Evolutionary conservation across 306 rosid genomes (phyloP), one percentile per base, ranked within the genome.

Genomic region (Bauhinia variegata): DNA sequence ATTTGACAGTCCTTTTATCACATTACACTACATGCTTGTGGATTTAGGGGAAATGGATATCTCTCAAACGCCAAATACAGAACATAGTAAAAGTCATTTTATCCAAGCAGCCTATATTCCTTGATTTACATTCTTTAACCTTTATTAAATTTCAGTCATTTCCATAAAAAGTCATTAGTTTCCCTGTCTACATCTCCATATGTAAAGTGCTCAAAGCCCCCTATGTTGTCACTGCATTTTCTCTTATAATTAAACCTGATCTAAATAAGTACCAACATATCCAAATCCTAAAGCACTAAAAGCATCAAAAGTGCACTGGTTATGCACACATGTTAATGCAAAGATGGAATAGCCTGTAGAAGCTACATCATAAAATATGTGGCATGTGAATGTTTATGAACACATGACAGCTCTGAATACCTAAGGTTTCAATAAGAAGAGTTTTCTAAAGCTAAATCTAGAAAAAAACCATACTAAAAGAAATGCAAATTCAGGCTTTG

Each of bases 101-200:
- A 41, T 70, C 63, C 32, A 70, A 34, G 46, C 32, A 56, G 33
- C 44, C 62, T 56, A 70, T n/a, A 47, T 48, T 42, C 54, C 51
- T 46, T 15, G 48, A 31, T 34, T 47, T 32, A 36, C 52, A 28
- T 11, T 37, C 34, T 48, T 50, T 6, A 55, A 51, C 11, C 51
- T 31, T 33, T n/a, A 18, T 7, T 10, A 12, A 67, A 54, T 7
- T 6, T 13, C 38, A 67, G 13, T 32, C 58, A 75, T 56, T 57
- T 65, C 42, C 16, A 50, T 17, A 60, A 13, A 28, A 10, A 53
- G 36, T 37, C 51, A 17, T 5, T 50, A 48, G 4, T 34, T 54
- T 70, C 67, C 71, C 54, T 65, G 28, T 52, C 65, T 12, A 32
- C 52, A 41, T 48, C 42, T 8, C 67, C 53, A 66, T 34, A 49